phyloP scores from a whole-genome alignment of 129 eudicot species.

The Pittosporum tobira region DNA sequence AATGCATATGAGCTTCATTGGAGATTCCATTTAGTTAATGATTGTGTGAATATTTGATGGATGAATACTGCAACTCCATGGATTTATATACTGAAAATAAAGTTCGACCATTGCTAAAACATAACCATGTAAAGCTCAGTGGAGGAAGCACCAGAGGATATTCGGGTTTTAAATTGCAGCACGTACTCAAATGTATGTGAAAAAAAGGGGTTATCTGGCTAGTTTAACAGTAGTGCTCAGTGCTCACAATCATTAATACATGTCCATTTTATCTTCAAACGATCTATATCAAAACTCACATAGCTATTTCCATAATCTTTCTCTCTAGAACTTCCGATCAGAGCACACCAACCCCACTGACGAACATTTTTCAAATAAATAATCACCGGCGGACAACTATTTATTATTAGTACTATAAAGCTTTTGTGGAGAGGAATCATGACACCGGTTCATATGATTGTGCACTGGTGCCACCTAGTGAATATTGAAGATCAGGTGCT shows the following conservation, averaged over 20 bases:
- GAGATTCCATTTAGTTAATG: conserved; percentile 27
- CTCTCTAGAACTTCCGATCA: conserved; percentile 3
- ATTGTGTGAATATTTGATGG: too few relatives aligned
- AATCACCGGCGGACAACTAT: conserved; percentile 15
- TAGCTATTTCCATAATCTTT: too few relatives aligned
- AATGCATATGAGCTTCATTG: conserved; percentile 38
- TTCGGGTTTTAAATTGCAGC: conserved; percentile 17
- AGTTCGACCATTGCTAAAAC: conserved; percentile 21
- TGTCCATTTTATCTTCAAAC: too few relatives aligned
- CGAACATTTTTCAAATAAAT: too few relatives aligned
- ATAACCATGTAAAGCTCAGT: conserved; percentile 31
- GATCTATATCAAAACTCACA: too few relatives aligned
- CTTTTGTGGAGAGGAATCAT: too few relatives aligned
- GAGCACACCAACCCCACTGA: conserved; percentile 52
- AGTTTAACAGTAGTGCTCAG: too few relatives aligned
- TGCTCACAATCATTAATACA: too few relatives aligned
- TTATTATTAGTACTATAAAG: neutral
- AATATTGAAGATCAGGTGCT: too few relatives aligned
- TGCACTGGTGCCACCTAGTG: too few relatives aligned
- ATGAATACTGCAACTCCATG: conserved; percentile 17
- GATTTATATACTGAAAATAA: conserved; percentile 27
- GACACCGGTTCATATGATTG: too few relatives aligned
- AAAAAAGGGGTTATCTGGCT: conserved; percentile 9
- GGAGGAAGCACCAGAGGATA: conserved; percentile 43
- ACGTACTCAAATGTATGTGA: conserved; percentile 22